Evolutionary conservation across 1,284 basidiomycete genomes (phyloP), one percentile per base, ranked within the genome.

Genomic region (Malassezia equina): DNA sequence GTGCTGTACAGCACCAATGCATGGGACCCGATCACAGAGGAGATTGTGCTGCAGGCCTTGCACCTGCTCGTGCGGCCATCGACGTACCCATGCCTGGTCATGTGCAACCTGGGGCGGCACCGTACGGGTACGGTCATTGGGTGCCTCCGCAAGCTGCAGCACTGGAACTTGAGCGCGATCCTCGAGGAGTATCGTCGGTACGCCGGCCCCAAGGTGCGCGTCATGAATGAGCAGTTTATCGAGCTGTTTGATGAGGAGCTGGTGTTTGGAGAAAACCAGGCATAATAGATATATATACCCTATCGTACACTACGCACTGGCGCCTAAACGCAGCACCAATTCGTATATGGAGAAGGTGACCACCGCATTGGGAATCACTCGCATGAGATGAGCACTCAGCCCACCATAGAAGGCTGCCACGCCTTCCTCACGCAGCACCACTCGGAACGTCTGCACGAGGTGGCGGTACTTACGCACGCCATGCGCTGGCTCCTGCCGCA

Each of bases 361-460:
- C 0, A 86, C 87, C 0, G 93, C 93, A 65, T 98, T 98, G 15
- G 63, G 61, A 9, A 52, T 55, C 50, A 98, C 93, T 44, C 93
- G 84, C 81, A 98, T 85, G 55, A 99, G 80, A 76, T 98, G 94
- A 0, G 93, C 90, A 50, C 85, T 87, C 50, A 99, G 80, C 4
- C 94, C 94, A 29, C 90, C 86, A 69, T 99, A 98, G 36, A 98
- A 75, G 4, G 86, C 83, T 28, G 81, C 79, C 4, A 83, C 81
- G 21, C 93, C 93, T 75, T 99, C 93, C 75, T 99, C 94, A 13
- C 81, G 82, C 45, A 91, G 81, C 55, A 99, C 84, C 3, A 93
- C 80, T 29, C 81, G 82, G 50, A 98, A 77, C 0, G 93, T 95
- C 73, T 94, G 90, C 48, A 80, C 51, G 17, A 99, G 80, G 4